Evolutionary conservation across 106 monocot genomes (phyloP).

Genomic region (Acorus calamus): DNA sequence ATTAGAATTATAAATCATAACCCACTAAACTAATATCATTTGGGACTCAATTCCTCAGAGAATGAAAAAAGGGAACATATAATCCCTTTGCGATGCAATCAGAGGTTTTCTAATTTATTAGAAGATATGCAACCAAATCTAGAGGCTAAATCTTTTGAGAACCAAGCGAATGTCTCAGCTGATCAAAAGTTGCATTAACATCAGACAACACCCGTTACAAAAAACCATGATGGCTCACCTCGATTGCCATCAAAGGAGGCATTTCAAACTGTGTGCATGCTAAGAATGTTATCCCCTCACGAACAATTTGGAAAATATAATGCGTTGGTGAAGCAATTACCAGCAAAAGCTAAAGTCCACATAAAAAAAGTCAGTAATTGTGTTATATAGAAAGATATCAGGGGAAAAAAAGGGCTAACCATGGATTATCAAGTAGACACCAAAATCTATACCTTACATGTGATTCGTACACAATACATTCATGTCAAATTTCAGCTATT

Average conservation of each 20-base stretch:
- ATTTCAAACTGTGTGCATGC: slow-evolving; percentile 90
- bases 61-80: neutral
- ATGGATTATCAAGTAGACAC: no score
- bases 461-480: no score
- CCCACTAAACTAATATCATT: neutral
- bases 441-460: no score
- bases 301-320: slow-evolving; percentile 78
- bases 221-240: slow-evolving; percentile 29
- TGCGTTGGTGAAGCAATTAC: slow-evolving; percentile 89
- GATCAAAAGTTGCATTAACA: no score
- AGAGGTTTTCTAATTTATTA: neutral
- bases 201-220: no score
- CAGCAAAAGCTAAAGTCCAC: slow-evolving; percentile 40
- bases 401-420: neutral
- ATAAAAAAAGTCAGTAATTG: neutral
- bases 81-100: neutral
- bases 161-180: neutral
- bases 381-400: neutral
- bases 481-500: no score
- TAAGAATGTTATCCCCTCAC: slow-evolving; percentile 69
- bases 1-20: neutral
- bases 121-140: neutral
- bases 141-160: neutral
- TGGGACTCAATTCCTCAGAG: neutral
- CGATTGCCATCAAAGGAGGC: slow-evolving; percentile 80